Percentiles rank a stretch among this genome's conserved stretches.
phyloP scores from a whole-genome alignment of 140 eudicot genomes.

The Senecio squalidus region DNA sequence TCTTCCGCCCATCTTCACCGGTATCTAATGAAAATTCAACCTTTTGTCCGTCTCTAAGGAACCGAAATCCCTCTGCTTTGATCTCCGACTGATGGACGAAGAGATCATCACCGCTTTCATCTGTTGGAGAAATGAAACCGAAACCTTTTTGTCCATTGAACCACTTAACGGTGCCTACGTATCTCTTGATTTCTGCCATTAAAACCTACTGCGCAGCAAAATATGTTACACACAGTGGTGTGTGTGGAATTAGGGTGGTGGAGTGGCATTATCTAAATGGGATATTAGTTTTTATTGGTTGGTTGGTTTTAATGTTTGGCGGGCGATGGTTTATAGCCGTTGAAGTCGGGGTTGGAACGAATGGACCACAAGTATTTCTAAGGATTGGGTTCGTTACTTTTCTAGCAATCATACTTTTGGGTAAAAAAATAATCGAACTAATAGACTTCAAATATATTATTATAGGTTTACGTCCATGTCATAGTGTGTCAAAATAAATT shows the following conservation, averaged over 20 bases:
- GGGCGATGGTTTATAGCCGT: slow-evolving; percentile 11
- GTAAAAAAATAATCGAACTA: too few species aligned
- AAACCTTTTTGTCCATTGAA: slow-evolving; percentile 71
- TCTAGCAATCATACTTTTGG: background rate
- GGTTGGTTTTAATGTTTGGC: slow-evolving; percentile 12
- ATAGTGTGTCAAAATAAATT: too few species aligned
- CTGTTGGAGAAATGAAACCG: slow-evolving; percentile 59
- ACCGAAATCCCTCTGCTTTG: slow-evolving; percentile 55
- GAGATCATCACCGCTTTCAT: slow-evolving; percentile 52
- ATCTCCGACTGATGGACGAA: slow-evolving; percentile 71
- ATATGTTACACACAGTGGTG: background rate
- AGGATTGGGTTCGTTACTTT: slow-evolving; percentile 21
- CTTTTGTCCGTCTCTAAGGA: slow-evolving; percentile 55
- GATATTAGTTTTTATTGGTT: slow-evolving; percentile 21
- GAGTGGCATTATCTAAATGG: slow-evolving; percentile 4
- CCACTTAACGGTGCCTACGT: slow-evolving; percentile 53
- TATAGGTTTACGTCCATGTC: too few species aligned
- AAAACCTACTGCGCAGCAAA: slow-evolving; percentile 1
- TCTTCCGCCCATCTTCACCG: slow-evolving; percentile 44
- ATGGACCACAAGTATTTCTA: slow-evolving; percentile 20
- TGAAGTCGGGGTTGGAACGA: slow-evolving; percentile 21
- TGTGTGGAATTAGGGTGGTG: slow-evolving; percentile 2
- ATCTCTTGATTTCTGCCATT: slow-evolving; percentile 34
- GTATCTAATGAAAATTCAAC: slow-evolving; percentile 46
- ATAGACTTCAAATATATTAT: too few species aligned